phyloP scores from a whole-genome alignment of 2,329 filamentous ascomycete genomes.

The Trichocomaceae sp. region DNA sequence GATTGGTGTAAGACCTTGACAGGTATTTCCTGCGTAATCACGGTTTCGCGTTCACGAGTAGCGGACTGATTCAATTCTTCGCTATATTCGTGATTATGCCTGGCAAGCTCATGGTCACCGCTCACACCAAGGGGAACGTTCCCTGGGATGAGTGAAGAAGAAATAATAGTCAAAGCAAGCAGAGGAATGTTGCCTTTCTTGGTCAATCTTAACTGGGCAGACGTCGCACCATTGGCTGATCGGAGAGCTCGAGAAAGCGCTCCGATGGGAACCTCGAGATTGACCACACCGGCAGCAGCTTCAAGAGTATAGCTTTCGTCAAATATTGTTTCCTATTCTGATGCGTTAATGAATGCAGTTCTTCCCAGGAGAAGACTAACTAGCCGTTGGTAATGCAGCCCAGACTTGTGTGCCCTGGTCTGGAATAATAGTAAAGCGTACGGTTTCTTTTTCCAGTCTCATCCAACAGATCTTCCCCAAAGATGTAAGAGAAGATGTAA shows the following conservation, averaged over 20 bases:
- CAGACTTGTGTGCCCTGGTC: slow-evolving; percentile 94
- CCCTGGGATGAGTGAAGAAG: slow-evolving; percentile 40
- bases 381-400: slow-evolving; percentile 58
- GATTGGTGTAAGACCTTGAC: slow-evolving; percentile 78
- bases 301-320: slow-evolving; percentile 72
- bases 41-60: slow-evolving; percentile 71
- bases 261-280: slow-evolving; percentile 87
- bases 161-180: slow-evolving; percentile 82
- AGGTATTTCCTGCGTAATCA: slow-evolving; percentile 94
- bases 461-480: slow-evolving; percentile 84
- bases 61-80: slow-evolving; percentile 35
- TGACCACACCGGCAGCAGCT: slow-evolving; percentile 88
- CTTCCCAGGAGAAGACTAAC: slow-evolving; percentile 13
- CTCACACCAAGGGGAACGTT: slow-evolving; percentile 53
- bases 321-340: slow-evolving; percentile 68
- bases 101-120: slow-evolving; percentile 20
- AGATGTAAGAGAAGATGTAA: slow-evolving; percentile 57
- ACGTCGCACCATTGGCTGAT: slow-evolving; percentile 73
- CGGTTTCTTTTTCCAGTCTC: slow-evolving; percentile 75
- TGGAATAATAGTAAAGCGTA: slow-evolving; percentile 92
- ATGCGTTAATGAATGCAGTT: neutral
- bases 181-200: slow-evolving; percentile 86
- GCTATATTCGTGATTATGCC: slow-evolving; percentile 29
- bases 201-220: slow-evolving; percentile 79
- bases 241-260: slow-evolving; percentile 85